Conservation (phyloP, 306 rosid species). For the Delonix regia region DNA sequence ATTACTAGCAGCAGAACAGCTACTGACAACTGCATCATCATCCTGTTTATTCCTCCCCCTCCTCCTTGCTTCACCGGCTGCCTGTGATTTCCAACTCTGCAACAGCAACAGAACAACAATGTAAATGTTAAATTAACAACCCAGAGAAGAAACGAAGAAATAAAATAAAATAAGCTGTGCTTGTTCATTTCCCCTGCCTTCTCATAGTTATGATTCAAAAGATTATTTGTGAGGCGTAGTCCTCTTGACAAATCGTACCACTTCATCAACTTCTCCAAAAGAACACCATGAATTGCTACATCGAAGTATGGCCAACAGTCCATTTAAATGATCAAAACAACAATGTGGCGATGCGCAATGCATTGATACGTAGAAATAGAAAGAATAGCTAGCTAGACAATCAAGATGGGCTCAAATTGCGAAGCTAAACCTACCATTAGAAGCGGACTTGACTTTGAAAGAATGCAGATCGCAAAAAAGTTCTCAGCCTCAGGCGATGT, state of each 20-base stretch:
- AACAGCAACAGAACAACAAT: not conserved
- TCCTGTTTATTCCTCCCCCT: slow-evolving; percentile 12
- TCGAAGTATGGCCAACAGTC: not conserved
- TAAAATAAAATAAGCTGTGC: too few species aligned
- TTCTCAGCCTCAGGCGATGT: not conserved
- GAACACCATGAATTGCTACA: not conserved
- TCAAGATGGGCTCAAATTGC: not conserved
- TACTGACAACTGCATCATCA: not conserved
- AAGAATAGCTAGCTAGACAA: not conserved
- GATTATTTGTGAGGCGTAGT: not conserved
- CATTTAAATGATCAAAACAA: not conserved
- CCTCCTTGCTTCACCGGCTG: not conserved
- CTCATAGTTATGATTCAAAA: not conserved
- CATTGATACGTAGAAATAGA: not conserved
- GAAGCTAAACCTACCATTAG: not conserved
- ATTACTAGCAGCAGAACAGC: not conserved
- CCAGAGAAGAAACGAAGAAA: not conserved
- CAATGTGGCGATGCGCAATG: not conserved
- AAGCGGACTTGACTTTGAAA: not conserved
- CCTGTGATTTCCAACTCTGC: not conserved
- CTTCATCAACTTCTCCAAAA: not conserved
- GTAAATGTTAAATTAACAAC: not conserved
- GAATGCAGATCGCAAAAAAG: not conserved
- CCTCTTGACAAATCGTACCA: not conserved
- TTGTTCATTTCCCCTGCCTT: not conserved